phyloP scores from a whole-genome alignment of 306 rosid genomes.

The Prunus fruticosa region DNA sequence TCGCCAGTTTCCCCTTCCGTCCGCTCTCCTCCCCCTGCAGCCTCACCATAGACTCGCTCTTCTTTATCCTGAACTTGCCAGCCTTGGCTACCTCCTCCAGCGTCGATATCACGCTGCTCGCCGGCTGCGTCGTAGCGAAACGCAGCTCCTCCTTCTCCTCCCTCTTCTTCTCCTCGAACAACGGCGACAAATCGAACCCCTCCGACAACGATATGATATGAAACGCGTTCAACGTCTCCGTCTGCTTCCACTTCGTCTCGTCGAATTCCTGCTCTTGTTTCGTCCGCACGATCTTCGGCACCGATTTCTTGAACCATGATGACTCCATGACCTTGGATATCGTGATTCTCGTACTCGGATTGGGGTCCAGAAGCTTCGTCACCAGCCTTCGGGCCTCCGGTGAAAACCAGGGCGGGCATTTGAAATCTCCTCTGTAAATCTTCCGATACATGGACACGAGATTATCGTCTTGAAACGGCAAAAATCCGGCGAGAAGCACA shows the following conservation, averaged over 20 bases:
- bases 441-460: slow-evolving; percentile 73
- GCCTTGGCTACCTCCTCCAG: slow-evolving; percentile 79
- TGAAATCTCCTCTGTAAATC: slow-evolving; percentile 85
- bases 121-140: slow-evolving; percentile 72
- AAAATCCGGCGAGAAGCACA: slow-evolving; percentile 84
- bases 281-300: slow-evolving; percentile 33
- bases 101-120: slow-evolving; percentile 83
- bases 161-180: slow-evolving; percentile 80
- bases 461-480: slow-evolving; percentile 89
- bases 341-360: slow-evolving; percentile 53
- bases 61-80: slow-evolving; percentile 62
- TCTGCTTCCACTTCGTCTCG: slow-evolving; percentile 10
- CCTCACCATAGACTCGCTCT: slow-evolving; percentile 69
- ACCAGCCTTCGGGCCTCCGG: slow-evolving; percentile 60
- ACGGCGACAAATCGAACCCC: slow-evolving; percentile 82
- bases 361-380: slow-evolving; percentile 78
- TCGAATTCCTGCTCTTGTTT: slow-evolving; percentile 42
- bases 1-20: slow-evolving; percentile 69
- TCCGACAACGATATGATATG: slow-evolving; percentile 74
- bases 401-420: slow-evolving; percentile 89
- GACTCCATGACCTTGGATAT: slow-evolving; percentile 63
- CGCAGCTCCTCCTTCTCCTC: slow-evolving; percentile 83
- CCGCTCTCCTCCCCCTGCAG: slow-evolving; percentile 67
- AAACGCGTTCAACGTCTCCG: slow-evolving; percentile 70
- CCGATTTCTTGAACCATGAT: slow-evolving; percentile 65